These are phyloP conservation scores for Suhomyces vadensis DNA, from an alignment of 805 yeast species.

Conservation along the genomic window DNA sequence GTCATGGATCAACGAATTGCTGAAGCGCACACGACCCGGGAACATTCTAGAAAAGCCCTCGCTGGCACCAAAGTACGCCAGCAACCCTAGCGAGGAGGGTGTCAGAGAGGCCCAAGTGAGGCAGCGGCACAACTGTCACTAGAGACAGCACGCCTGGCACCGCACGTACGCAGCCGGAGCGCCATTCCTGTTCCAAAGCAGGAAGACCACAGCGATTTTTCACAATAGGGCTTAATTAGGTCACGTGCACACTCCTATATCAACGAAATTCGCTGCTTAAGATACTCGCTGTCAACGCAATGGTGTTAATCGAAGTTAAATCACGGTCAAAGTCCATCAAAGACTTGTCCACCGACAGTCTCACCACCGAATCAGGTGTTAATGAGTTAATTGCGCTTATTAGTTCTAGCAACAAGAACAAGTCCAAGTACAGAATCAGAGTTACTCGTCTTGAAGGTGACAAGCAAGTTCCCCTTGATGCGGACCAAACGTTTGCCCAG, in stretches of 20 bases:
- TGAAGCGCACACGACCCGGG: constrained; percentile 7
- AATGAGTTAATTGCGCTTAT: constrained; percentile 46
- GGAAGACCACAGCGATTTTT: not conserved
- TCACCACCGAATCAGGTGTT: constrained; percentile 33
- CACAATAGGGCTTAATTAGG: too few relatives aligned
- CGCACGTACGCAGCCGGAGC: too few relatives aligned
- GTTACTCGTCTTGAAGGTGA: constrained; percentile 42
- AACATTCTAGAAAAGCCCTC: constrained; percentile 5
- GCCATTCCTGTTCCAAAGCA: too few relatives aligned
- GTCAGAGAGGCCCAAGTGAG: too few relatives aligned
- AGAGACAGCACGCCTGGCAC: too few relatives aligned
- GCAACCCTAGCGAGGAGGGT: not conserved
- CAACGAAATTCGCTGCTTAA: not conserved
- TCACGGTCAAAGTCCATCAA: constrained; percentile 63
- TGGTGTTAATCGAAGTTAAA: constrained; percentile 51
- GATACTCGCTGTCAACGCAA: constrained; percentile 14
- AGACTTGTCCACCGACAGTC: constrained; percentile 45
- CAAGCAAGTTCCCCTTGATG: constrained; percentile 46
- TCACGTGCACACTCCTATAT: not conserved
- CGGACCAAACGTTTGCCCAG: constrained; percentile 45
- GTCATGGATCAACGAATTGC: constrained; percentile 2
- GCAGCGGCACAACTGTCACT: too few relatives aligned
- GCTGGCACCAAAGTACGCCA: not conserved
- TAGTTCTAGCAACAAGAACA: constrained; percentile 43
- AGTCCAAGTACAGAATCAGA: constrained; percentile 36